These are phyloP conservation scores for Dendrostoma leiphaemia DNA, from an alignment of 2,329 filamentous ascomycete genomes.

Conservation along the genomic window DNA sequence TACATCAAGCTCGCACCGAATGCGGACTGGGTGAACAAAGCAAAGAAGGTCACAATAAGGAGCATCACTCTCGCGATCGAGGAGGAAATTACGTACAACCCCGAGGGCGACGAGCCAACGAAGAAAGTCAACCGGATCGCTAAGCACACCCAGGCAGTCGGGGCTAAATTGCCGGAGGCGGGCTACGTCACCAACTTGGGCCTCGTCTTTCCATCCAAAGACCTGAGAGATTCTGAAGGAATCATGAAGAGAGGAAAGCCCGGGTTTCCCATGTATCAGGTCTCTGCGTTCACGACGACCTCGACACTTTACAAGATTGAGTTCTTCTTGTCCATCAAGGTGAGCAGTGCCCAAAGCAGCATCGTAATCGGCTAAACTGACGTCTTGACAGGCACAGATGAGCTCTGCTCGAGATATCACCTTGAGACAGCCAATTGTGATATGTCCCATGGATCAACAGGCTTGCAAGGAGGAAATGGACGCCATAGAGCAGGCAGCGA, in stretches of 20 bases:
- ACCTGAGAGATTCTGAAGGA: constrained; percentile 82
- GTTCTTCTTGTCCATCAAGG: constrained; percentile 93
- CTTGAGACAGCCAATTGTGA: constrained; percentile 88
- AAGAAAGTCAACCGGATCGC: constrained; percentile 85
- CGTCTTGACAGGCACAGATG: constrained; percentile 68
- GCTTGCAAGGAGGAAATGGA: constrained; percentile 99
- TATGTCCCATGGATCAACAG: constrained; percentile 92
- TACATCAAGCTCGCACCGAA: constrained; percentile 95
- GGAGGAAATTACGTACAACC: constrained; percentile 98
- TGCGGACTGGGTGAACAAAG: constrained; percentile 85
- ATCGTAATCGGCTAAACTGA: neutral
- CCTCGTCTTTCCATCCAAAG: constrained; percentile 85
- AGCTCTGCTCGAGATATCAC: constrained; percentile 85
- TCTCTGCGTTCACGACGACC: constrained; percentile 89
- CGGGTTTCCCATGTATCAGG: constrained; percentile 84
- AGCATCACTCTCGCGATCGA: constrained; percentile 93
- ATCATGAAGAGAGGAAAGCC: constrained; percentile 81
- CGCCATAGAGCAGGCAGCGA: constrained; percentile 92
- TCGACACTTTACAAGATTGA: constrained; percentile 97
- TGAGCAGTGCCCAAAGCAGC: constrained; percentile 41
- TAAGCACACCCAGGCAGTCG: constrained; percentile 78
- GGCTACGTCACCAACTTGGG: constrained; percentile 93
- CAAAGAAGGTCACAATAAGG: constrained; percentile 86
- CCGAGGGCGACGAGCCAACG: constrained; percentile 91
- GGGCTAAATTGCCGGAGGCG: constrained; percentile 81